phyloP scores from a whole-genome alignment of 176 grass and related monocot species.

The Puccinellia tenuiflora region DNA sequence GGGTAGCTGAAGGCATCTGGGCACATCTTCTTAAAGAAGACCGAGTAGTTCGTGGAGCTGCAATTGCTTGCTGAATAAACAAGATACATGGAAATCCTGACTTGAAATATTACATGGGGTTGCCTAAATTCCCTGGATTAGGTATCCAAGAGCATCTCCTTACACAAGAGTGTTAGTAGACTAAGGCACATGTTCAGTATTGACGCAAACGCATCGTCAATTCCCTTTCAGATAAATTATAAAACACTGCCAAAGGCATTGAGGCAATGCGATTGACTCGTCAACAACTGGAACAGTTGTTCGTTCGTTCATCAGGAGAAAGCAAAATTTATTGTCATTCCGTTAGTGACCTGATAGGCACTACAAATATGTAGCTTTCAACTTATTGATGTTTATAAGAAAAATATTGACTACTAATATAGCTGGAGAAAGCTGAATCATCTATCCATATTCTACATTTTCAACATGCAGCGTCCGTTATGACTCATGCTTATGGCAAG shows the following conservation, averaged over 20 bases:
- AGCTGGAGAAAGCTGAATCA: neutral
- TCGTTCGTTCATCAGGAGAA: too few relatives aligned
- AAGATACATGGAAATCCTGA: too few relatives aligned
- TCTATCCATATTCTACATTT: neutral
- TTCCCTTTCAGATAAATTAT: too few relatives aligned
- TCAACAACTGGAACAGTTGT: too few relatives aligned
- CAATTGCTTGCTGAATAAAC: neutral
- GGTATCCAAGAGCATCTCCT: too few relatives aligned
- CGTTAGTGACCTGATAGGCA: neutral
- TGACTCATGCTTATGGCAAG: neutral
- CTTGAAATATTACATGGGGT: too few relatives aligned
- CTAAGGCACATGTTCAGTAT: too few relatives aligned
- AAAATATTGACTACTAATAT: neutral
- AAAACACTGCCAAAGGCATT: too few relatives aligned
- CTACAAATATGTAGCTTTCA: neutral
- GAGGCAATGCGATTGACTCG: too few relatives aligned
- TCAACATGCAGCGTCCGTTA: neutral
- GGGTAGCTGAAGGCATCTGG: slow-evolving; percentile 32
- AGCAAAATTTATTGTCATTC: neutral
- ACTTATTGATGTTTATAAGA: neutral
- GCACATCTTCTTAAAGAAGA: slow-evolving; percentile 18
- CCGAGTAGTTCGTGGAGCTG: neutral
- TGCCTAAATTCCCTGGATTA: too few relatives aligned
- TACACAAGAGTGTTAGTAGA: too few relatives aligned
- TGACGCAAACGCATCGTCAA: too few relatives aligned